These are phyloP conservation scores for Nicotiana paniculata DNA, from an alignment of 257 asterid species.

Conservation along the genomic window DNA sequence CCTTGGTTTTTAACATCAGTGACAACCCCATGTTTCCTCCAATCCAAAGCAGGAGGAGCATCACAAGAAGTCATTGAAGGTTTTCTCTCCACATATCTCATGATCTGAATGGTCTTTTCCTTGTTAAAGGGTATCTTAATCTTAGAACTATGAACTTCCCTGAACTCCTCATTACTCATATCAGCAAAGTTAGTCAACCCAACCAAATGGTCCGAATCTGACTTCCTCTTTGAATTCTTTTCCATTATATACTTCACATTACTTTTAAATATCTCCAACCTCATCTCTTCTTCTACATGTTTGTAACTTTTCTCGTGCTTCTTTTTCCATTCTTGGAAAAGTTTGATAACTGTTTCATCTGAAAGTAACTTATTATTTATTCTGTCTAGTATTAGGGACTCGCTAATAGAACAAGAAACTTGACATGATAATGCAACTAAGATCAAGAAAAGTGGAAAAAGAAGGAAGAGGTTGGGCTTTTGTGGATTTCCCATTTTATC, in stretches of 20 bases:
- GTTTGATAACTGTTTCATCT: constrained; percentile 10
- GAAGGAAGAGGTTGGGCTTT: background rate
- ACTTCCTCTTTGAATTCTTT: constrained; percentile 11
- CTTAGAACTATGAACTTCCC: background rate
- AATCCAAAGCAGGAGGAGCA: constrained; percentile 21
- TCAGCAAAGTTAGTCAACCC: constrained; percentile 27
- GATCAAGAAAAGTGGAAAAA: background rate
- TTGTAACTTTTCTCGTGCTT: constrained; percentile 14
- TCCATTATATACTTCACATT: constrained; percentile 19
- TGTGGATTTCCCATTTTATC: background rate
- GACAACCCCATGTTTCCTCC: constrained; percentile 31
- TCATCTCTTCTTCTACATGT: constrained; percentile 17
- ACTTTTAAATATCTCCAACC: constrained; percentile 10
- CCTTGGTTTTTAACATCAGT: constrained; percentile 24
- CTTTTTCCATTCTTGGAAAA: constrained; percentile 21
- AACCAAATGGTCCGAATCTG: background rate
- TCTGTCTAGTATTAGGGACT: background rate
- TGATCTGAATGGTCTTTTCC: background rate
- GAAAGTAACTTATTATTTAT: background rate
- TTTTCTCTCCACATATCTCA: background rate
- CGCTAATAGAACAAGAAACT: background rate
- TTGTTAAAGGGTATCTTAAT: background rate
- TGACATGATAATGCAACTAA: background rate
- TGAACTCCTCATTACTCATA: constrained; percentile 26
- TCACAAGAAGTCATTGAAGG: constrained; percentile 9